phyloP scores from a whole-genome alignment of 148 eudicot genomes.

The Rhododendron kiyosumense region DNA sequence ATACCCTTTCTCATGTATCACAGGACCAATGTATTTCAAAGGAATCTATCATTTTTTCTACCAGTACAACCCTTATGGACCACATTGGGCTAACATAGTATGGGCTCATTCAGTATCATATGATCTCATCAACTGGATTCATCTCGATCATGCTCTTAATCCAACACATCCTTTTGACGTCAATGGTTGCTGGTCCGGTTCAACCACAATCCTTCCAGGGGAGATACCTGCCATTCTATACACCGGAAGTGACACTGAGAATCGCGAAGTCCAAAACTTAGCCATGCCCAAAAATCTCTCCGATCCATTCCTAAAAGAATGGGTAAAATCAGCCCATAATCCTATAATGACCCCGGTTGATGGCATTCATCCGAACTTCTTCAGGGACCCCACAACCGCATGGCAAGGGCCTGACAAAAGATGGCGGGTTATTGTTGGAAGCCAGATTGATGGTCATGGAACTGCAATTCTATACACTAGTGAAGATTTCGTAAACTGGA shows the following conservation, averaged over 20 bases:
- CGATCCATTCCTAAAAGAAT: slow-evolving; percentile 45
- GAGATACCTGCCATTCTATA: slow-evolving; percentile 37
- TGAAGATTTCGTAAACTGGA: slow-evolving; percentile 20
- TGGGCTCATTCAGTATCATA: slow-evolving; percentile 46
- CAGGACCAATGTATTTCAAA: slow-evolving; percentile 28
- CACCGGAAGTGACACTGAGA: slow-evolving; percentile 22
- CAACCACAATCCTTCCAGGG: slow-evolving; percentile 28
- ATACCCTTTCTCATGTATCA: background rate
- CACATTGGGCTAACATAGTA: slow-evolving; percentile 13
- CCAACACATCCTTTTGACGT: slow-evolving; percentile 37
- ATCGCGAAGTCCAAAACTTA: slow-evolving; percentile 35
- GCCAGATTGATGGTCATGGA: slow-evolving; percentile 11
- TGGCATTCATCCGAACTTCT: slow-evolving; percentile 12
- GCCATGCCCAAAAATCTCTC: slow-evolving; percentile 42
- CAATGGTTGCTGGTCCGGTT: slow-evolving; percentile 57
- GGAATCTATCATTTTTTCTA: slow-evolving; percentile 33
- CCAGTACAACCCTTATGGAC: slow-evolving; percentile 25
- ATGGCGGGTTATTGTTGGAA: slow-evolving; percentile 21
- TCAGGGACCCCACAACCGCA: slow-evolving; percentile 41
- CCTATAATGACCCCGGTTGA: slow-evolving; percentile 19
- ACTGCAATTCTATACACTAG: slow-evolving; percentile 23
- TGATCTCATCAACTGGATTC: slow-evolving; percentile 49
- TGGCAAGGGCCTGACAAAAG: slow-evolving; percentile 21
- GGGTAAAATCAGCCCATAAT: slow-evolving; percentile 37
- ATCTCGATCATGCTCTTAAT: slow-evolving; percentile 30